Percentiles rank a stretch among this genome's conserved stretches.
Conservation (phyloP, 306 rosid genomes). For the Quercus ilex region DNA sequence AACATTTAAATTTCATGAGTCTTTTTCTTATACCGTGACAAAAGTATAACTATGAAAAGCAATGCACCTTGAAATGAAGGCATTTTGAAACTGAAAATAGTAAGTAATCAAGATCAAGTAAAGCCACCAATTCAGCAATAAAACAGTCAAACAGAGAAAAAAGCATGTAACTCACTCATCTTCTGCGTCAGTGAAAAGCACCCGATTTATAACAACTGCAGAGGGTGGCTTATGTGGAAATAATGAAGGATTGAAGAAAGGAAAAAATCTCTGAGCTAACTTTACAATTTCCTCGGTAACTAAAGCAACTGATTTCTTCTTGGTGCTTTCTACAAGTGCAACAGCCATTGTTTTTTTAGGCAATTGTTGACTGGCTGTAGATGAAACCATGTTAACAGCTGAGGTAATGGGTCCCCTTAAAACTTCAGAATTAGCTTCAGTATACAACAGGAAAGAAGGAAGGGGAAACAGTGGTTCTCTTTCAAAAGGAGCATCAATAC, state of each 20-base stretch:
- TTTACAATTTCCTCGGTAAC: slow-evolving; percentile 81
- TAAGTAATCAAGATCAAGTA: slow-evolving; percentile 7
- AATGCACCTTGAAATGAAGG: not conserved
- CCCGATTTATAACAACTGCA: slow-evolving; percentile 65
- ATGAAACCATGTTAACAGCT: slow-evolving; percentile 33
- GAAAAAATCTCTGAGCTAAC: slow-evolving; percentile 61
- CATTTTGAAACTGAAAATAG: not conserved
- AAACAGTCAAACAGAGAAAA: slow-evolving; percentile 14
- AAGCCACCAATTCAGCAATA: slow-evolving; percentile 8
- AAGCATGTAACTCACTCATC: slow-evolving; percentile 73
- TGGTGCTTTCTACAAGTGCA: slow-evolving; percentile 81
- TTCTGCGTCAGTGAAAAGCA: slow-evolving; percentile 93
- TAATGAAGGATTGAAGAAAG: slow-evolving; percentile 76
- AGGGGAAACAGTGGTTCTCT: slow-evolving; percentile 78
- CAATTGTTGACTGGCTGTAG: slow-evolving; percentile 46
- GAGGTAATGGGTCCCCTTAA: slow-evolving; percentile 33
- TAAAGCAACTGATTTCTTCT: slow-evolving; percentile 80
- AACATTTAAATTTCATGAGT: not conserved
- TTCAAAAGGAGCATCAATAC: slow-evolving; percentile 44
- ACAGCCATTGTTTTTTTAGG: slow-evolving; percentile 93
- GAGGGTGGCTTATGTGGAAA: slow-evolving; percentile 90
- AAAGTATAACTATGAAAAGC: not conserved
- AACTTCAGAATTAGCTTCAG: slow-evolving; percentile 45
- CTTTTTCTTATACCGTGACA: not conserved
- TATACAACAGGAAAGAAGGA: slow-evolving; percentile 29